Evolutionary conservation across 2,329 filamentous ascomycete genomes (phyloP).

Genomic region (Chaetoscypha palmicola): DNA sequence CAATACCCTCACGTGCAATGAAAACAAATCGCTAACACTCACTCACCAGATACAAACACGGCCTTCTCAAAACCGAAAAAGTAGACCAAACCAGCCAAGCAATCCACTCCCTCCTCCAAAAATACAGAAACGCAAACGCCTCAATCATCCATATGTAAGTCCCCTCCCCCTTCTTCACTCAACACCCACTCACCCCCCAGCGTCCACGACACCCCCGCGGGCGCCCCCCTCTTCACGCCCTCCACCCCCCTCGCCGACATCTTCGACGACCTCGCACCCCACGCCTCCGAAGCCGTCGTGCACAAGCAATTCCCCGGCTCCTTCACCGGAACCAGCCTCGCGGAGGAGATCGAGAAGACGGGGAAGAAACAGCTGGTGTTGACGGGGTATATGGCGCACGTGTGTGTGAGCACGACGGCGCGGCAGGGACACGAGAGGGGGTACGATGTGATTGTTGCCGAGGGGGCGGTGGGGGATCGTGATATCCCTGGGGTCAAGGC

Average conservation of each 20-base stretch:
- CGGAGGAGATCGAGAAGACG: too few species aligned
- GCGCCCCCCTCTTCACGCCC: constrained; percentile 60
- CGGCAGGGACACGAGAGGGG: constrained; percentile 53
- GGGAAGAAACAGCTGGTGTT: constrained; percentile 55
- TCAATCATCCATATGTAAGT: constrained; percentile 56
- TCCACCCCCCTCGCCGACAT: constrained; percentile 51
- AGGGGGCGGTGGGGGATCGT: constrained; percentile 58
- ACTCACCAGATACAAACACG: constrained; percentile 38
- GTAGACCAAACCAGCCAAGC: constrained; percentile 46
- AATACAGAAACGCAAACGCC: constrained; percentile 49
- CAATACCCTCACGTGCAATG: too few species aligned
- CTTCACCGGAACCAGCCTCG: too few species aligned
- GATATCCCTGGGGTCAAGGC: constrained; percentile 54
- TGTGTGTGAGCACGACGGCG: constrained; percentile 57
- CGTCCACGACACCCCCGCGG: constrained; percentile 51
- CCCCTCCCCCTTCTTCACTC: too few species aligned
- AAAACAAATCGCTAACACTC: not conserved
- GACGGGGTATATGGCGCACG: constrained; percentile 57
- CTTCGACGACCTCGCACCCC: constrained; percentile 51
- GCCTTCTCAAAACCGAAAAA: constrained; percentile 49
- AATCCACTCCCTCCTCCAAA: constrained; percentile 50
- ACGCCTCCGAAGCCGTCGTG: constrained; percentile 47
- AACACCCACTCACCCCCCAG: too few species aligned
- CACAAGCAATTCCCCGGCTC: constrained; percentile 51
- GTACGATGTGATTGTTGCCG: constrained; percentile 54